Base-by-base conservation (phyloP, 139 green algal genomes). In the Deuterostichococcus epilithicus region DNA sequence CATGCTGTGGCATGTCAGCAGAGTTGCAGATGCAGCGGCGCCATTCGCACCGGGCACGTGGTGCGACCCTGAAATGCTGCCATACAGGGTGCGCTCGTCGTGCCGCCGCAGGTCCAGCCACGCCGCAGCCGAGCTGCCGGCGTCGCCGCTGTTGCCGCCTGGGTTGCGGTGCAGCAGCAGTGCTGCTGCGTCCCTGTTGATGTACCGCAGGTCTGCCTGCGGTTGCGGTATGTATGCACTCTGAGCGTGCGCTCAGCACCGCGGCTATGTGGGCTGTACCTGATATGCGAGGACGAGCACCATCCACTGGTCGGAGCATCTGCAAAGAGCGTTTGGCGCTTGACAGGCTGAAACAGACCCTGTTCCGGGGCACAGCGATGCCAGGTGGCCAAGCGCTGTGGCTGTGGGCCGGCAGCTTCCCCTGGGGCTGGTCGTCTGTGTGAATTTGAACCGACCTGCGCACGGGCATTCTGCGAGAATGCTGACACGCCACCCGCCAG, bases 1-100 rank as follows among this genome's bases (percentile, higher is more conserved):
- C n/a, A n/a, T n/a, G n/a, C n/a, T n/a, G n/a, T n/a, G n/a, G n/a
- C n/a, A n/a, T n/a, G n/a, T n/a, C n/a, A n/a, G n/a, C n/a, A n/a
- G n/a, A n/a, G n/a, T n/a, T n/a, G n/a, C n/a, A n/a, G 44, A 15
- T 6, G 42, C 28, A 20, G 15, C 15, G 30, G 10, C 28, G 37
- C 5, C 45, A 79, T 28, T 20, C 28, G 52, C 52, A 63, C 73
- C 85, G 63, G 86, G 86, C 26, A 91, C 71, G 68, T 91, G 78
- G 47, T 59, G 34, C 28, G 82, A 78, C 39, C 87, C 86, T 6
- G 77, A 79, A 38, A 95, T 94, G 34, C 76, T 71, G 22, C 91
- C 91, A 72, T 91, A 96, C 38, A 96, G 80, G 23, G 84, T 69
- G 18, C 92, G 82, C 81, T 96, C 91, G 70, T 96, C 91, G 60